Base-by-base conservation (phyloP, 768 basidiomycete species). In the Mycena capillaripes region DNA sequence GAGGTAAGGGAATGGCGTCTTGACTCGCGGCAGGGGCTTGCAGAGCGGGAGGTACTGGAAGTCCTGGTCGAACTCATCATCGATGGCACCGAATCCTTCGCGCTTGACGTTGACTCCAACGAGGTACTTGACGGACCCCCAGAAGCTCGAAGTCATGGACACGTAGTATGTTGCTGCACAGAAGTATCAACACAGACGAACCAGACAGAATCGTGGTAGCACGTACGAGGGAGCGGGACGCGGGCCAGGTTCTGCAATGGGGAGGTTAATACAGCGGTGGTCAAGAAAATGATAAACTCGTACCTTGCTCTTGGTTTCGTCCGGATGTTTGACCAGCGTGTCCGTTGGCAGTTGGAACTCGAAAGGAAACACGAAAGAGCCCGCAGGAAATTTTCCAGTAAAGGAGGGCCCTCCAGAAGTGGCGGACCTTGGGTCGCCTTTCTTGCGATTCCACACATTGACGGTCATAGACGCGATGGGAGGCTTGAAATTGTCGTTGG, bases 151-250 rank as follows among this genome's bases (percentile, higher is more conserved):
- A n/a, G 63, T 5, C 25, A 50, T 27, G 55, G 65, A 30, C 2
- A 74, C 17, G 32, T 2, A 29, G 69, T 67, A 74, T 17, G 53
- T 70, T 30, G 73, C 73, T 74, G 42, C 34, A n/a, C n/a, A 1
- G n/a, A 44, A 11, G 25, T 42, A 2, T 27, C 29, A 42, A n/a
- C 11, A 61, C 8, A 23, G 27, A 14, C 8, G 53, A 12, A 8
- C 17, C 27, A 19, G 19, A 23, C 12, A n/a, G 9, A 23, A 36
- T n/a, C 23, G 46, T 19, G n/a, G 1, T 4, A 21, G 21, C n/a
- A 63, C 72, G 59, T 36, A 74, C 73, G 73, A n/a, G 73, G 73
- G 4, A 74, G 61, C 11, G 69, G 69, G 8, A 74, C 73, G 6
- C 69, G 53, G 11, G 65, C 66, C 29, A 67, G 48, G 40, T 74